Percentiles rank a stretch among this genome's conserved stretches.
Evolutionary conservation across 1,284 basidiomycete genomes (phyloP).

Genomic region (Tylopilus sp.): DNA sequence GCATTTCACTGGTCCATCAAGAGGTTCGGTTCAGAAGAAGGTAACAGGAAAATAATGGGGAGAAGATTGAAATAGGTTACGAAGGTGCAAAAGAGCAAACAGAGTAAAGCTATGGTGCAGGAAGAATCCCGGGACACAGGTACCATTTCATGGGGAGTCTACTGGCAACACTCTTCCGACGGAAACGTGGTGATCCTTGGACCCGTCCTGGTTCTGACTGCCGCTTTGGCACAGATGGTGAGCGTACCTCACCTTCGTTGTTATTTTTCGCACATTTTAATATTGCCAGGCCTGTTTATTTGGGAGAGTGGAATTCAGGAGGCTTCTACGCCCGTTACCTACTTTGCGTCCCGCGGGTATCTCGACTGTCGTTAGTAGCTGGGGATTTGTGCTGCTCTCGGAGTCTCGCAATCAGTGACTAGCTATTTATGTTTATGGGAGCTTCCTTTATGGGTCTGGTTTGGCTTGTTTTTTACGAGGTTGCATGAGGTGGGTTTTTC

Average conservation of each 20-base stretch:
- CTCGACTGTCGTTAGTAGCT: constrained; percentile 55
- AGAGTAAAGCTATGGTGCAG: constrained; percentile 51
- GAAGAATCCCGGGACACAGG: constrained; percentile 66
- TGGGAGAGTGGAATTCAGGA: constrained; percentile 68
- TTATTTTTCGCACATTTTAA: background rate
- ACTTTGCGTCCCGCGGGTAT: background rate
- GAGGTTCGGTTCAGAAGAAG: constrained; percentile 72
- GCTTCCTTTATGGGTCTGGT: constrained; percentile 64
- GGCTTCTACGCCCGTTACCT: constrained; percentile 68
- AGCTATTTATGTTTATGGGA: constrained; percentile 70
- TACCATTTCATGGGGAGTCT: constrained; percentile 62
- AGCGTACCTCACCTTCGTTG: background rate
- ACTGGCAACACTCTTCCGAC: constrained; percentile 67
- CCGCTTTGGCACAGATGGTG: constrained; percentile 74
- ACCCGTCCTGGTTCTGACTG: constrained; percentile 62
- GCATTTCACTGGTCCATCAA: constrained; percentile 80
- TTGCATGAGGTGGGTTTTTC: constrained; percentile 35
- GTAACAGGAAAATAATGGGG: constrained; percentile 35
- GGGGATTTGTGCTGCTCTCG: constrained; percentile 73
- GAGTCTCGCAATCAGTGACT: constrained; percentile 59
- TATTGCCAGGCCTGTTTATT: constrained; percentile 72
- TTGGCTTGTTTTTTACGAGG: constrained; percentile 70
- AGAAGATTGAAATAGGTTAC: constrained; percentile 33
- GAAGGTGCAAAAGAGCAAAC: constrained; percentile 41
- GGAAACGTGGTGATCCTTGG: constrained; percentile 66